These are phyloP conservation scores for Hypoxylon rickii DNA, from an alignment of 495 filamentous ascomycete species.

Conservation along the genomic window DNA sequence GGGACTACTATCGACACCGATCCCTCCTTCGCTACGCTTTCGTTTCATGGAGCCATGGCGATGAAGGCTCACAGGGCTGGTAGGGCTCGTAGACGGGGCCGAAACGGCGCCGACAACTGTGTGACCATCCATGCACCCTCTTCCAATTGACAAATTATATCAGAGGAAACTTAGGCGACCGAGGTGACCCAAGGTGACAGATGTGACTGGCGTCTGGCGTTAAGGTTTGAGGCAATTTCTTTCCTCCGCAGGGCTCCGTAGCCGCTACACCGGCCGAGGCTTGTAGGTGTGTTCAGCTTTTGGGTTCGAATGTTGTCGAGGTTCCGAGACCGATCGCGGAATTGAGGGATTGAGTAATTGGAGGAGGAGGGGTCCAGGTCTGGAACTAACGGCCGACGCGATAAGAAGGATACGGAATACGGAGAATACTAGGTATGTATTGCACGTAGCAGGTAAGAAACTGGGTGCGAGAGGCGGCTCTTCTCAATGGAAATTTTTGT, in stretches of 20 bases:
- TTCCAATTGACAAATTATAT: conserved; percentile 38
- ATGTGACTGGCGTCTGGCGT: conserved; percentile 35
- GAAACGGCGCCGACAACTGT: conserved; percentile 42
- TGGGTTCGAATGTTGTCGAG: background rate
- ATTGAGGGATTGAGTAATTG: conserved; percentile 36
- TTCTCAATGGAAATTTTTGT: conserved; percentile 19
- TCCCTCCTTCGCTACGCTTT: conserved; percentile 48
- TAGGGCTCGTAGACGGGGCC: conserved; percentile 46
- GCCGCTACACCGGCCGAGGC: conserved; percentile 30
- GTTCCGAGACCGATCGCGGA: conserved; percentile 37
- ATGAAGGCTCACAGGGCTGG: conserved; percentile 49
- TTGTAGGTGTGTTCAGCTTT: conserved; percentile 22
- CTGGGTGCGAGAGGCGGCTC: conserved; percentile 15
- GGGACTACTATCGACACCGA: conserved; percentile 65
- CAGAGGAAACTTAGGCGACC: conserved; percentile 24
- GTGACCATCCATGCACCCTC: conserved; percentile 47
- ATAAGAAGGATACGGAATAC: conserved; percentile 21
- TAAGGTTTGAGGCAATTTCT: conserved; percentile 23
- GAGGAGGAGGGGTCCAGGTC: conserved; percentile 26
- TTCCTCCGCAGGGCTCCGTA: conserved; percentile 21
- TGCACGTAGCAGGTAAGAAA: conserved; percentile 1
- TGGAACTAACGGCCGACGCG: conserved; percentile 2
- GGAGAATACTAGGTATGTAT: no score
- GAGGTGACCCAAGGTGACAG: no score
- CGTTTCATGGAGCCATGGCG: conserved; percentile 51